Evolutionary conservation across 306 rosid species (phyloP).

Genomic region (Sphenostylis stenocarpa): DNA sequence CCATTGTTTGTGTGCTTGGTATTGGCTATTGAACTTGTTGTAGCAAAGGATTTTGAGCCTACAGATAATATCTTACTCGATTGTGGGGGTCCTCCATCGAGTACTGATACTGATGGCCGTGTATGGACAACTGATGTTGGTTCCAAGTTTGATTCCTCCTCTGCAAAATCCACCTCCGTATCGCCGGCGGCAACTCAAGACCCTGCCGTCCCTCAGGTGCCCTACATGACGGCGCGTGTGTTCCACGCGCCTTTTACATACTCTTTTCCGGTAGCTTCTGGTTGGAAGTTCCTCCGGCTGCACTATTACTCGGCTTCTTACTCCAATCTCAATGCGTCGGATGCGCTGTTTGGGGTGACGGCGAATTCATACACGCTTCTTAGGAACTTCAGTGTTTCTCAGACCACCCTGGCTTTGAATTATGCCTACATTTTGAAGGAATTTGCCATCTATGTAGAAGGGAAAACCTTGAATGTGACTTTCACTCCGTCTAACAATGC

Average conservation of each 20-base stretch:
- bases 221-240: constrained; percentile 73
- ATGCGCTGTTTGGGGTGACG: constrained; percentile 58
- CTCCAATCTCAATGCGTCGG: constrained; percentile 47
- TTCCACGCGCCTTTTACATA: constrained; percentile 60
- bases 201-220: constrained; percentile 67
- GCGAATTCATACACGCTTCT: constrained; percentile 61
- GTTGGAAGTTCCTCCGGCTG: constrained; percentile 74
- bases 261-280: constrained; percentile 67
- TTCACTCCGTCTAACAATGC: constrained; percentile 61
- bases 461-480: constrained; percentile 58
- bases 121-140: constrained; percentile 71
- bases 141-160: constrained; percentile 51
- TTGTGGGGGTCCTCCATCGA: constrained; percentile 74
- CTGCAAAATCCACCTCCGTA: constrained; percentile 30
- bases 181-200: constrained; percentile 62
- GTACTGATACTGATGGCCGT: constrained; percentile 55
- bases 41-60: constrained; percentile 59
- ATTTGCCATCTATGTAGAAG: constrained; percentile 61
- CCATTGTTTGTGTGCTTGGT: constrained; percentile 42
- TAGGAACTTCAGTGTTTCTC: constrained; percentile 70
- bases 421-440: constrained; percentile 62
- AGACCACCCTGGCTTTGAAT: constrained; percentile 66
- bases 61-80: constrained; percentile 59
- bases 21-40: constrained; percentile 36
- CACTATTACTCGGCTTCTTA: constrained; percentile 77